Evolutionary conservation across 768 basidiomycete species (phyloP).

Genomic region (Rossbeevera mucosa): DNA sequence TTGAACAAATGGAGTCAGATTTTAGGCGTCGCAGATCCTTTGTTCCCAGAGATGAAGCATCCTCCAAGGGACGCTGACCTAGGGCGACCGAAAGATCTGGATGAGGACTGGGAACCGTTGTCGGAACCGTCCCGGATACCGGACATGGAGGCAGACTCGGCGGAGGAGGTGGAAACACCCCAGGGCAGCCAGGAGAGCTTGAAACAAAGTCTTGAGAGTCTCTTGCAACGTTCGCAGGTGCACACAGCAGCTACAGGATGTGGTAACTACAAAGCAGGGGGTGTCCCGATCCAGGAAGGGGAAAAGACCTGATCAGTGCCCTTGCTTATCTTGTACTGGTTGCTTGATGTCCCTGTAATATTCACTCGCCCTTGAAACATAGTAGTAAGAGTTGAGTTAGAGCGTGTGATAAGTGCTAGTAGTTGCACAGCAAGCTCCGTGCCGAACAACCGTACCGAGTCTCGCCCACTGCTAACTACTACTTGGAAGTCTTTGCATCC

Average conservation of each 20-base stretch:
- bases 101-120: constrained; percentile 24
- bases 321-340: not conserved
- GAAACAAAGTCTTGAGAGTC: constrained; percentile 21
- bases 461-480: not conserved
- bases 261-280: not conserved
- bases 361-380: not conserved
- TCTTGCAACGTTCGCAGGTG: constrained; percentile 11
- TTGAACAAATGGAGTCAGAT: constrained; percentile 35
- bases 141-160: not conserved
- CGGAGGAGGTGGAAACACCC: constrained; percentile 5
- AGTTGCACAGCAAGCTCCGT: constrained; percentile 10
- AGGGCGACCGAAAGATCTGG: not conserved
- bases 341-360: not conserved
- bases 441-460: constrained; percentile 1
- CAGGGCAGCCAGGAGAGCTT: constrained; percentile 13
- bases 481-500: not conserved
- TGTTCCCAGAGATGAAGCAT: constrained; percentile 28
- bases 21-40: constrained; percentile 27
- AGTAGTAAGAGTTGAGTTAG: not conserved
- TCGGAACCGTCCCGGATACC: constrained; percentile 12
- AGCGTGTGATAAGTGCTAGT: not conserved
- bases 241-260: not conserved
- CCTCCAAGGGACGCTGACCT: constrained; percentile 2
- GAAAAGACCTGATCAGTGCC: not conserved
- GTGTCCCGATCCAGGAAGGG: not conserved